Evolutionary conservation across 352 stramenopile species (phyloP).

Genomic region (Globisporangium irregulare): DNA sequence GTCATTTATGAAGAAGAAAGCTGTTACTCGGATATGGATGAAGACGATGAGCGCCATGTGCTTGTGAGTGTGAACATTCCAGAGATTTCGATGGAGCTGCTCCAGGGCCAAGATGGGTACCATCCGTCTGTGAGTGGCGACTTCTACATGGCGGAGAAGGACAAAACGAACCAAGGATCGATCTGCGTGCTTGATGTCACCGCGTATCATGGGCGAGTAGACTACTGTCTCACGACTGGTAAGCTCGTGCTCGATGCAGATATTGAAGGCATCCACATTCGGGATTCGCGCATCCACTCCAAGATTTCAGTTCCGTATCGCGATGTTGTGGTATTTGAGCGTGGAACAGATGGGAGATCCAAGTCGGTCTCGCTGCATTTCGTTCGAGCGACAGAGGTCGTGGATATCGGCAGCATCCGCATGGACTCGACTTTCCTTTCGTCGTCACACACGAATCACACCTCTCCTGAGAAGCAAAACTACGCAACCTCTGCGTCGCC

Average conservation of each 20-base stretch:
- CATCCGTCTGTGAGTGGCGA: constrained; percentile 74
- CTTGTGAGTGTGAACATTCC: constrained; percentile 57
- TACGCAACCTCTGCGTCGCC: background rate
- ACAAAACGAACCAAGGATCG: constrained; percentile 64
- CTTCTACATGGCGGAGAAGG: constrained; percentile 65
- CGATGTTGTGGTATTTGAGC: constrained; percentile 72
- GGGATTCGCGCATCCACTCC: constrained; percentile 57
- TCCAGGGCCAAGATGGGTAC: constrained; percentile 74
- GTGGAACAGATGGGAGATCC: constrained; percentile 30
- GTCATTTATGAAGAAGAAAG: constrained; percentile 28
- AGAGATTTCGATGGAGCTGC: constrained; percentile 77
- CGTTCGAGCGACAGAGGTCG: constrained; percentile 37
- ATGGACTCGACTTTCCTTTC: constrained; percentile 42
- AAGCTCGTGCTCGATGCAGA: constrained; percentile 47
- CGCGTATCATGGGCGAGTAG: constrained; percentile 35
- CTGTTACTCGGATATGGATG: constrained; percentile 21
- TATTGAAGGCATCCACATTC: constrained; percentile 58
- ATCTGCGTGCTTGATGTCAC: constrained; percentile 65
- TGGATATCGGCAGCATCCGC: constrained; percentile 36
- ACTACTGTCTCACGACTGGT: constrained; percentile 55
- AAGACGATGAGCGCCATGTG: constrained; percentile 56
- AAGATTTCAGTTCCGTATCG: constrained; percentile 63
- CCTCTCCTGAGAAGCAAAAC: background rate
- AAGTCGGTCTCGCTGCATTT: constrained; percentile 67
- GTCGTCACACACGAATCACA: constrained; percentile 7